Conservation (phyloP, 2,329 filamentous ascomycete genomes). For the Talaromyces sp. region DNA sequence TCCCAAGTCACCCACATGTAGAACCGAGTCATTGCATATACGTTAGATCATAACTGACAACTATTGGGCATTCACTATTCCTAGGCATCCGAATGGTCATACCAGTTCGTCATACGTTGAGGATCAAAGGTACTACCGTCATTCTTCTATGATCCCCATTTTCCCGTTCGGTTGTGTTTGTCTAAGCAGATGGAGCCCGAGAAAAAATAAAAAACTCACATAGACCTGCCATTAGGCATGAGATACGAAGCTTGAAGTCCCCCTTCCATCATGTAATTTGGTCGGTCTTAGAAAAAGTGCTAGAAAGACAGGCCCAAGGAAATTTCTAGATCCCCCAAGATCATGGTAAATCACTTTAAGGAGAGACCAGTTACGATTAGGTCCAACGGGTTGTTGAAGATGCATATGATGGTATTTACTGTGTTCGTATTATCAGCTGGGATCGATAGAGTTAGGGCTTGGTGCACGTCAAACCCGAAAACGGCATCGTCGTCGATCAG, state of each 20-base stretch:
- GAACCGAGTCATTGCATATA: not conserved
- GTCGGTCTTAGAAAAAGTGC: not conserved
- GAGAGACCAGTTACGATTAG: not conserved
- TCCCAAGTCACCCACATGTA: not conserved
- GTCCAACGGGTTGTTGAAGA: not conserved
- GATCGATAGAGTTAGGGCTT: slow-evolving; percentile 8
- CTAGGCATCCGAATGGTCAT: slow-evolving; percentile 14
- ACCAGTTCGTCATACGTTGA: slow-evolving; percentile 9
- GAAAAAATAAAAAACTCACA: not conserved
- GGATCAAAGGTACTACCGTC: not conserved
- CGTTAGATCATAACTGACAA: not conserved
- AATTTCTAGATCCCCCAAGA: not conserved
- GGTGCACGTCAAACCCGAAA: slow-evolving; percentile 1
- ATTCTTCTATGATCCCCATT: not conserved
- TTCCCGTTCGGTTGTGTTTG: not conserved
- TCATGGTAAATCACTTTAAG: not conserved
- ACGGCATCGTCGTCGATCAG: not conserved
- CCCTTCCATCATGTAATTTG: not conserved
- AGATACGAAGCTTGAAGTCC: not conserved
- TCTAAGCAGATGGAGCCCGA: not conserved
- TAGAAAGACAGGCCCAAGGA: not conserved
- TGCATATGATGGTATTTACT: not conserved
- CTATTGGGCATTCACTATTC: not conserved
- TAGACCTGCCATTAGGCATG: not conserved
- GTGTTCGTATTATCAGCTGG: not conserved